Evolutionary conservation across 2,329 filamentous ascomycete species (phyloP).

Genomic region (Zymoseptoria brevis): DNA sequence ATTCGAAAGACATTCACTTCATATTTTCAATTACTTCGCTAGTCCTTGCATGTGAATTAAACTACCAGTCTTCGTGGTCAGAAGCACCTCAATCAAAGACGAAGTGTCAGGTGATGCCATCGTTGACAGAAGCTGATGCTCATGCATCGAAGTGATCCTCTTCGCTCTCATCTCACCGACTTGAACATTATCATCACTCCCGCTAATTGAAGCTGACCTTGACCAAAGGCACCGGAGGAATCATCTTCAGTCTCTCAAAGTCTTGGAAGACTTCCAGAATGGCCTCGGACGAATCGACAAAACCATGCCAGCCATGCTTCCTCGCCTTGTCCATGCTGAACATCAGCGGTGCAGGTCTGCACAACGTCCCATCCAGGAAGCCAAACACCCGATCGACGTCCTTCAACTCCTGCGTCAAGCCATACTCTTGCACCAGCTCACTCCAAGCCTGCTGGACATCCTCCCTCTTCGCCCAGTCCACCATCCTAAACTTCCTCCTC

Average conservation of each 20-base stretch:
- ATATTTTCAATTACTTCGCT: not conserved
- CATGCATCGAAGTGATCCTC: no score
- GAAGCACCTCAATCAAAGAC: not conserved
- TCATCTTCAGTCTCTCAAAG: constrained; percentile 39
- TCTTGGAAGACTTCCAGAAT: constrained; percentile 37
- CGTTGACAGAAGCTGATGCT: no score
- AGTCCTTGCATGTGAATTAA: not conserved
- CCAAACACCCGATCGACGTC: constrained; percentile 43
- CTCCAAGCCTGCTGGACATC: constrained; percentile 42
- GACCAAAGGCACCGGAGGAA: constrained; percentile 29
- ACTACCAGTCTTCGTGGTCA: not conserved
- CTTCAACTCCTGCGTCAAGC: constrained; percentile 29
- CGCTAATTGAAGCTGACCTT: constrained; percentile 18
- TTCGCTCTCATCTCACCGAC: no score
- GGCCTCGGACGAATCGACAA: constrained; percentile 39
- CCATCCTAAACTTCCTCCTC: constrained; percentile 19
- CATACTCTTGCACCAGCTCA: constrained; percentile 35
- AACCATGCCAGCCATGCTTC: constrained; percentile 42
- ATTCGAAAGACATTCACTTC: not conserved
- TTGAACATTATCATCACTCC: not conserved
- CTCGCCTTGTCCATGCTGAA: constrained; percentile 38
- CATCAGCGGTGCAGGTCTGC: constrained; percentile 23
- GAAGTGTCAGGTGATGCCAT: no score
- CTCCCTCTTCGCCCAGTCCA: constrained; percentile 40
- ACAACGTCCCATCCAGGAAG: constrained; percentile 39